phyloP scores from a whole-genome alignment of 345 rosid species.

The Alliaria petiolata region DNA sequence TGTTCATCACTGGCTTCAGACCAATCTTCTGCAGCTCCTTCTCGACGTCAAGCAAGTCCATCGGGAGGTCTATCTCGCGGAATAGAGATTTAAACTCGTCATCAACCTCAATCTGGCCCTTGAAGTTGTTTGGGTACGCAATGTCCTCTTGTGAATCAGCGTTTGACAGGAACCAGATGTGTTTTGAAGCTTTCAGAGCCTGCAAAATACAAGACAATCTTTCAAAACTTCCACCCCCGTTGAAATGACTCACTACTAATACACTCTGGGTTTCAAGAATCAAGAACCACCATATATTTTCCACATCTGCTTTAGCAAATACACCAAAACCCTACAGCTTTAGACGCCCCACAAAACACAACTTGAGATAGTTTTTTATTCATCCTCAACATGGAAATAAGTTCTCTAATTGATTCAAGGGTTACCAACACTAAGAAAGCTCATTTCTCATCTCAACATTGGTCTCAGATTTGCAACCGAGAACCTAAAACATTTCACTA shows the following conservation, averaged over 20 bases:
- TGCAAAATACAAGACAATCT: constrained; percentile 13
- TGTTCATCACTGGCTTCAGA: constrained; percentile 78
- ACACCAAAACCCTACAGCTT: not conserved
- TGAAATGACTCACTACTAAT: too few species aligned
- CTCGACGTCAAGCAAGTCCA: constrained; percentile 73
- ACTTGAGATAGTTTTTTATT: not conserved
- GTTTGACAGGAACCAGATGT: constrained; percentile 69
- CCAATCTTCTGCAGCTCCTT: constrained; percentile 70
- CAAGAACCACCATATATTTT: not conserved
- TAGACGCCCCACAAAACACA: not conserved
- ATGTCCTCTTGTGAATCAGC: constrained; percentile 55
- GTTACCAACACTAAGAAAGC: too few species aligned
- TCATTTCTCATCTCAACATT: too few species aligned
- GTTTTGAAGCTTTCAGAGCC: constrained; percentile 62
- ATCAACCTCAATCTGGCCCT: constrained; percentile 53
- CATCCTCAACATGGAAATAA: not conserved
- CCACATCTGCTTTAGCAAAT: not conserved
- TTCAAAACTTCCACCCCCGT: not conserved
- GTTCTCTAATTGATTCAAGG: not conserved
- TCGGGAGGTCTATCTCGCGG: constrained; percentile 57
- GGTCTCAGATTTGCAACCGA: not conserved
- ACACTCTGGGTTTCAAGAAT: not conserved
- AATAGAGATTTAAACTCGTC: constrained; percentile 64
- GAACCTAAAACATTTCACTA: not conserved
- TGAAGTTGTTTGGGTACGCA: constrained; percentile 82